Evolutionary conservation across 2,329 filamentous ascomycete genomes (phyloP), one percentile per base, ranked within the genome.

Genomic region (Aureobasidium sp.): DNA sequence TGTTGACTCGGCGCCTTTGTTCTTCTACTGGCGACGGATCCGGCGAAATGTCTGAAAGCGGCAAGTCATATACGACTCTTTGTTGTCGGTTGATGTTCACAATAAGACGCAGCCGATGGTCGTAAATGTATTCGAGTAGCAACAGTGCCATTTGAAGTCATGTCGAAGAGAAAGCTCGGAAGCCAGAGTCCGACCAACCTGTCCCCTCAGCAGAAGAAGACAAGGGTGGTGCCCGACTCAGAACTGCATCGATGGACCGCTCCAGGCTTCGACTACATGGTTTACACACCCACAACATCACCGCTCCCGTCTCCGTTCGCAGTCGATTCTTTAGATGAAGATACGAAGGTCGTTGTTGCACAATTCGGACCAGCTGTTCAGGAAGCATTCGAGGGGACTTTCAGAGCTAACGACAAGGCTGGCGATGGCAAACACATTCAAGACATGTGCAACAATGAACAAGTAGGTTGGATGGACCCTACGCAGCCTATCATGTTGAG

Each of bases 31-130:
- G 14, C 11, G 37, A 55, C 51, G 51, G 17, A 55, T 57, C 53
- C 53, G 53, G 39, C 53, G 29, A 36, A 44, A 17, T 45, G 11
- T 14, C 53, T n/a, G 53, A 36, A 57, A 57, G 29, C 53, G 53
- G 53, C n/a, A 45, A 27, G 25, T 25, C 9, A 57, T 5, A 31
- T 31, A 9, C 14, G 27, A 52, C 15, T 34, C 22, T 20, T 27
- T 53, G 31, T 53, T 34, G n/a, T 41, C 36, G 34, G 14, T 7
- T 20, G 34, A 17, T n/a, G 4, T 41, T n/a, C 31, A 17, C 36
- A 29, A 41, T 53, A 39, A 53, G 49, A 39, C 39, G 34, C 17
- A 17, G 5, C 25, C 7, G 6, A 48, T 48, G 25, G 15, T 17
- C 45, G 45, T 29, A n/a, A 7, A 7, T 31, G 22, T 25, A n/a